Conservation (phyloP, 805 yeast species). For the Candida jianshihensis region DNA sequence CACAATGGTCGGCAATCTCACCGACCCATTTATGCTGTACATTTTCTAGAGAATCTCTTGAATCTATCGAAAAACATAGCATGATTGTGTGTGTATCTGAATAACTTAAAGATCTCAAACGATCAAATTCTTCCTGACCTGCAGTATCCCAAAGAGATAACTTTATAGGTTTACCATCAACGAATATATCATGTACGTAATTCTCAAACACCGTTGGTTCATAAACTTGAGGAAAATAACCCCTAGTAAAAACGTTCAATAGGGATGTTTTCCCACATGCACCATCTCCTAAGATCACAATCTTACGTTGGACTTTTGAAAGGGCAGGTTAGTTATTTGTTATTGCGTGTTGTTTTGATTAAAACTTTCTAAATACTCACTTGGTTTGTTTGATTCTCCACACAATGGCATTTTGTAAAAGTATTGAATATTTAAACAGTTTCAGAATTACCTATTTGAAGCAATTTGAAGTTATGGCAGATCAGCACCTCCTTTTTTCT, state of each 20-base stretch:
- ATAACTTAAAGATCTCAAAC: conserved; percentile 86
- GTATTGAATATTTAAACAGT: too few species aligned
- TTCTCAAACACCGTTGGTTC: conserved; percentile 98
- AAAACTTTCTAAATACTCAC: conserved; percentile 7
- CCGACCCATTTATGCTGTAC: conserved; percentile 96
- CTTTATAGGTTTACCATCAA: conserved; percentile 89
- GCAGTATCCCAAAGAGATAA: conserved; percentile 98
- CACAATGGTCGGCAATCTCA: conserved; percentile 94
- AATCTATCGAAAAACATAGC: conserved; percentile 92
- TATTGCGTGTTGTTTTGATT: too few species aligned
- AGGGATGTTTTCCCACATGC: conserved; percentile 98
- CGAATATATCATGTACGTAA: conserved; percentile 93
- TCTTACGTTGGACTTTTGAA: conserved; percentile 70
- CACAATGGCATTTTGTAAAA: conserved; percentile 39
- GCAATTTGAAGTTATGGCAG: background rate
- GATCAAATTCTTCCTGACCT: conserved; percentile 97
- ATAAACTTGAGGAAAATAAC: conserved; percentile 96
- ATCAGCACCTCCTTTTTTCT: too few species aligned
- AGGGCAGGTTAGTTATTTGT: too few species aligned
- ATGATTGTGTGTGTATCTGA: conserved; percentile 95
- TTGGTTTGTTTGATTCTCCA: conserved; percentile 37
- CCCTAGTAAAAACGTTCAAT: conserved; percentile 91
- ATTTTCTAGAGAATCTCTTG: conserved; percentile 88
- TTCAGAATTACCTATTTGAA: background rate
- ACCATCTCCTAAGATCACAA: conserved; percentile 95